A percentile compares a stretch with the other conserved stretches of the same genome.
phyloP scores from a whole-genome alignment of 208 protist species.

The Angomonas ambiguus region DNA sequence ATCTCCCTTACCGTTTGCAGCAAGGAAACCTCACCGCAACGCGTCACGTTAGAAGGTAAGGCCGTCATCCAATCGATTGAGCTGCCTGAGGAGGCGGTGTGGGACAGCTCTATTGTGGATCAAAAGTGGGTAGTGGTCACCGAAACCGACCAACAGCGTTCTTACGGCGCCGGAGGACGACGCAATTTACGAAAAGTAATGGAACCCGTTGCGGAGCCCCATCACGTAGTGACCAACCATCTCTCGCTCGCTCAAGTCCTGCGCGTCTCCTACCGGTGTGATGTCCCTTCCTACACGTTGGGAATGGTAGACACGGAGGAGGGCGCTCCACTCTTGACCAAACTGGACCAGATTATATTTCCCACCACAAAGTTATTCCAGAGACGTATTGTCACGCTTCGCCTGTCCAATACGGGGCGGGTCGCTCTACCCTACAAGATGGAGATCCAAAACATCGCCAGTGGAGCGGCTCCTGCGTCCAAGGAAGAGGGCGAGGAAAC shows the following conservation, averaged over 20 bases:
- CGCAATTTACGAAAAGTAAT: constrained; percentile 69
- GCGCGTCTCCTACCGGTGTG: constrained; percentile 61
- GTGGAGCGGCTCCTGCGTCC: neutral
- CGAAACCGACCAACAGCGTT: constrained; percentile 17
- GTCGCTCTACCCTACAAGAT: constrained; percentile 75
- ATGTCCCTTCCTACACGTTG: constrained; percentile 53
- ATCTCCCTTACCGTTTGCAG: constrained; percentile 45
- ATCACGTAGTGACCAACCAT: constrained; percentile 34
- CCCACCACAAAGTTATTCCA: constrained; percentile 94
- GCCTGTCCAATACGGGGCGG: constrained; percentile 83
- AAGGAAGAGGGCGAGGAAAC: neutral
- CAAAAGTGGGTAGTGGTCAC: constrained; percentile 55
- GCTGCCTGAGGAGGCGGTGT: constrained; percentile 31
- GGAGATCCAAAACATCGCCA: constrained; percentile 5
- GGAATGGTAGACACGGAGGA: constrained; percentile 28
- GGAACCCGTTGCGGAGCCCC: constrained; percentile 71
- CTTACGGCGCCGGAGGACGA: constrained; percentile 21
- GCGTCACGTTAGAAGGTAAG: constrained; percentile 11
- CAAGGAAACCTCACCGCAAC: constrained; percentile 17
- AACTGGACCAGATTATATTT: constrained; percentile 60
- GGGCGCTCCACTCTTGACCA: constrained; percentile 21
- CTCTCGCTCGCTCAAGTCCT: constrained; percentile 47
- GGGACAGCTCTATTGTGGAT: constrained; percentile 65
- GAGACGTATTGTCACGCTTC: constrained; percentile 61
- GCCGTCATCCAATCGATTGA: constrained; percentile 28